Percentiles rank a stretch among this genome's conserved stretches.
phyloP scores from a whole-genome alignment of 176 grass and related monocot genomes.

The Carex pumila region DNA sequence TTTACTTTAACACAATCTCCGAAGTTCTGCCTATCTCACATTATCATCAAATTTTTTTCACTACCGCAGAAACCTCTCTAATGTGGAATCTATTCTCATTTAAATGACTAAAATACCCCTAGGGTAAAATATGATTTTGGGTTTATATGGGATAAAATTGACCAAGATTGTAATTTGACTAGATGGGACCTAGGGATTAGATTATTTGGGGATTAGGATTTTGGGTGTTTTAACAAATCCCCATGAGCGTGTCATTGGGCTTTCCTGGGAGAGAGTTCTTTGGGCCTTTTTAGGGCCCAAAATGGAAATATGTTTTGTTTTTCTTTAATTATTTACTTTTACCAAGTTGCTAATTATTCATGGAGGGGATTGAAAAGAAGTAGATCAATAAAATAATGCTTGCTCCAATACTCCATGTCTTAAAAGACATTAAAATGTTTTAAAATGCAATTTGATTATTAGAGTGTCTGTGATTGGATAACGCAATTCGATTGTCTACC shows the following conservation, averaged over 20 bases:
- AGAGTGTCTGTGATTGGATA: neutral
- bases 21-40: constrained; percentile 44
- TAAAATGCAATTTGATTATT: neutral
- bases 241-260: constrained; percentile 23
- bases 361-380: neutral
- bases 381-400: neutral
- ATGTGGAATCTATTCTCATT: constrained; percentile 20
- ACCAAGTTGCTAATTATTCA: neutral
- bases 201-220: constrained; percentile 43
- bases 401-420: constrained; percentile 1
- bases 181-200: neutral
- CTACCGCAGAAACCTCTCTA: constrained; percentile 43
- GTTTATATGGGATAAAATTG: neutral
- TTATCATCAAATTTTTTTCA: constrained; percentile 63
- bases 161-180: neutral
- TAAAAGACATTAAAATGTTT: neutral
- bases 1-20: constrained; percentile 86
- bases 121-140: neutral
- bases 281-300: constrained; percentile 11
- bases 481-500: neutral
- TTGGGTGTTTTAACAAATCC: constrained; percentile 21
- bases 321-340: neutral
- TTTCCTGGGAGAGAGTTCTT: neutral
- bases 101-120: constrained; percentile 23
- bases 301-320: neutral